Evolutionary conservation across 1,284 basidiomycete species (phyloP).

Genomic region (Malassezia yamatoensis): DNA sequence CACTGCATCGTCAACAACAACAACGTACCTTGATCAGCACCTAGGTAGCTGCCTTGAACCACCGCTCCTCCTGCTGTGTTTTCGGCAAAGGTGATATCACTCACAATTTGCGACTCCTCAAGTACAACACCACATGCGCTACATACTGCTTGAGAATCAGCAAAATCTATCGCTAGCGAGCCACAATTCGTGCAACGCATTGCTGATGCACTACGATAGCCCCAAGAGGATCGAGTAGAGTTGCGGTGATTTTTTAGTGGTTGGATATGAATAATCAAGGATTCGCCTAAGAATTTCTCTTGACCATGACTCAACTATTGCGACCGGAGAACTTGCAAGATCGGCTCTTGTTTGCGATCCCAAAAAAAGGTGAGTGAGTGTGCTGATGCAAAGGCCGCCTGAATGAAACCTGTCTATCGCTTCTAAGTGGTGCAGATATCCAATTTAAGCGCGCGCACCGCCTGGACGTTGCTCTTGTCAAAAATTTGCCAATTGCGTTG

Average conservation of each 20-base stretch:
- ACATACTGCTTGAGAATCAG: constrained; percentile 37
- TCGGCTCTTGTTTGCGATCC: constrained; percentile 83
- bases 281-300: too few species aligned
- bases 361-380: constrained; percentile 71
- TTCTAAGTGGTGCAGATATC: constrained; percentile 77
- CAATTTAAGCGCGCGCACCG: constrained; percentile 82
- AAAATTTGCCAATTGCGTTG: constrained; percentile 88
- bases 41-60: constrained; percentile 90
- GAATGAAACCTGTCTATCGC: constrained; percentile 79
- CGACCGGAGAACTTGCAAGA: constrained; percentile 51
- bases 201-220: not conserved
- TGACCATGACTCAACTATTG: constrained; percentile 37
- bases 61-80: constrained; percentile 82
- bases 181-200: constrained; percentile 42
- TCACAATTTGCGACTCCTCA: constrained; percentile 88
- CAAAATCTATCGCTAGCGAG: constrained; percentile 33
- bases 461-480: constrained; percentile 80
- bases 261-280: too few species aligned
- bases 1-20: constrained; percentile 3
- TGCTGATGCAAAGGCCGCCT: constrained; percentile 53
- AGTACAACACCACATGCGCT: constrained; percentile 56
- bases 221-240: not conserved
- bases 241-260: not conserved
- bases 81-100: constrained; percentile 86
- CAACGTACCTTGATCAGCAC: constrained; percentile 73